Evolutionary conservation across 2,329 filamentous ascomycete genomes (phyloP).

Genomic region (Fusarium nanum): DNA sequence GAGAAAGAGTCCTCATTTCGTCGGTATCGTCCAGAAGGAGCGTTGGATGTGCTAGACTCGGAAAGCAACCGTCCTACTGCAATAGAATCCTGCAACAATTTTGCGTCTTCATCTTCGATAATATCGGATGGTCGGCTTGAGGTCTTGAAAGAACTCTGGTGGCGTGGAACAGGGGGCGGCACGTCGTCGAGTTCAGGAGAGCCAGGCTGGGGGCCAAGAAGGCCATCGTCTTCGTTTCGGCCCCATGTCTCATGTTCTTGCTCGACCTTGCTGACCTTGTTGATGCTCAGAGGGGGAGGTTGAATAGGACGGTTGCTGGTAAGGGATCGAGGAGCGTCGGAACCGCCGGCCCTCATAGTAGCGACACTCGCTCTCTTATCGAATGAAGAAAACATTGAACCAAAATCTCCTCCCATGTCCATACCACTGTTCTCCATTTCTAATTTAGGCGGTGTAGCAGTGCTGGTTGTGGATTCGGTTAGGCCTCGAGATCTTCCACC

Average conservation of each 20-base stretch:
- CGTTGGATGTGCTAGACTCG: conserved; percentile 36
- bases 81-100: conserved; percentile 64
- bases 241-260: conserved; percentile 63
- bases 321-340: conserved; percentile 57
- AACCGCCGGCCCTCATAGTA: conserved; percentile 59
- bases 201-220: conserved; percentile 56
- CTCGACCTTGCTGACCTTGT: conserved; percentile 59
- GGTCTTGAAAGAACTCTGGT: conserved; percentile 51
- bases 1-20: conserved; percentile 57
- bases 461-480: conserved; percentile 66
- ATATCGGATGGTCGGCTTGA: conserved; percentile 53
- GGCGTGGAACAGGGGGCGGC: conserved; percentile 56
- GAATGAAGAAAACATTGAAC: conserved; percentile 66
- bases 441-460: conserved; percentile 63
- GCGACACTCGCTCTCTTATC: conserved; percentile 65
- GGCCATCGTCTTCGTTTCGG: conserved; percentile 60
- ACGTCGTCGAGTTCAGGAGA: conserved; percentile 55
- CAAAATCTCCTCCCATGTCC: conserved; percentile 69
- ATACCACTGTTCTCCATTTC: conserved; percentile 59
- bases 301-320: conserved; percentile 57
- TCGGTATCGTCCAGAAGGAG: conserved; percentile 49
- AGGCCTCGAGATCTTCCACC: conserved; percentile 60
- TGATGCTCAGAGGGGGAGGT: conserved; percentile 62
- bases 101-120: conserved; percentile 65
- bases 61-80: conserved; percentile 61